Base-by-base conservation (phyloP, 1,284 basidiomycete genomes). In the Dichomitus squalens region DNA sequence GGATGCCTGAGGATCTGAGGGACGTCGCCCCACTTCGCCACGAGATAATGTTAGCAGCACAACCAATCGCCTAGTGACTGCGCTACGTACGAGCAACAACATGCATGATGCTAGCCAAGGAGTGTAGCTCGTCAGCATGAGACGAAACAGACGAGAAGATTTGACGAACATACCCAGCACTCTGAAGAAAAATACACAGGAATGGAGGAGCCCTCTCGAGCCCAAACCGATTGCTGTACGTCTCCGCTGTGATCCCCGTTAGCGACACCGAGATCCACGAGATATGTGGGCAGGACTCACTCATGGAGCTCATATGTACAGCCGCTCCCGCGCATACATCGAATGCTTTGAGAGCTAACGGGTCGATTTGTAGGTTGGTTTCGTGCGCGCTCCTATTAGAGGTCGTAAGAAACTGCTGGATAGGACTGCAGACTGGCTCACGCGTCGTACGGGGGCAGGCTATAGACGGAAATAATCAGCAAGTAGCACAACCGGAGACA, bases 321-420 rank as follows among this genome's bases (percentile, higher is more conserved):
- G 92, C 92, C 38, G 92, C 91, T 25, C 81, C 81, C 66, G 91
- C 87, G 38, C 90, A 88, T 31, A 92, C 76, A 65, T 91, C 88
- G 64, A 93, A 90, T 1, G 90, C 85, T 65, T 88, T 88, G 49
- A 82, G 69, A 12, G 63, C 55, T 3, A 68, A 18, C 4, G 61
- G 57, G 35, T 66, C 66, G 3, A 7, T 23, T n/a, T 57, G 58
- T 6, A 44, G 23, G n/a, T 31, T 43, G 7, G 31, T 35, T 2
- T 35, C 34, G 5, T 55, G 41, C 47, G 53, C 4, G n/a, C 35
- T 51, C 16, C 53, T 57, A 23, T 2, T 4, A 9, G n/a, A 2
- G n/a, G 12, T 6, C 29, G 5, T 43, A 40, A 35, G 53, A 52
- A 31, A 46, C 46, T 14, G 36, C 18, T 27, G 5, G 9, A 3